Evolutionary conservation across 306 rosid species (phyloP).

Genomic region (Clitoria ternatea): DNA sequence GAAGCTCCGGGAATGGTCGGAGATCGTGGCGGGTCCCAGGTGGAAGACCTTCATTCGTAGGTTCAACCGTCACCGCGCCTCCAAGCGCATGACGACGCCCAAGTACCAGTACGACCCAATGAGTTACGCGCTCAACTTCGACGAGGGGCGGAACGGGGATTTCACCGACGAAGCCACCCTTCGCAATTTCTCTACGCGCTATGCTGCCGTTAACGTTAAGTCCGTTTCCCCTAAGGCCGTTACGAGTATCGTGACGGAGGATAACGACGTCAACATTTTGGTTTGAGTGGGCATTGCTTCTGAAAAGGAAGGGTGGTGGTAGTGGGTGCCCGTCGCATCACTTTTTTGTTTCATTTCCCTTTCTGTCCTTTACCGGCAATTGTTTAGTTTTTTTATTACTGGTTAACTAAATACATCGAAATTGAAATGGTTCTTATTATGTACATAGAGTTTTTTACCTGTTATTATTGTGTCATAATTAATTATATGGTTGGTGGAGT

Average conservation of each 20-base stretch:
- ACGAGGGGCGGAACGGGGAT: slow-evolving; percentile 55
- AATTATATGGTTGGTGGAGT: background rate
- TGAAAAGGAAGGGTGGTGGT: too few species aligned
- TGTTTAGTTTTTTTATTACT: background rate
- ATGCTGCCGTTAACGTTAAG: slow-evolving; percentile 39
- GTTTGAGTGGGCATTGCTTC: slow-evolving; percentile 29
- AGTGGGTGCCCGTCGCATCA: background rate
- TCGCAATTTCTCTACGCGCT: slow-evolving; percentile 75
- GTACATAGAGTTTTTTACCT: background rate
- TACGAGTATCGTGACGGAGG: too few species aligned
- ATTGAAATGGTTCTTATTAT: background rate
- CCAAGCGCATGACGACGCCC: slow-evolving; percentile 34
- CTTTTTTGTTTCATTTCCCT: background rate
- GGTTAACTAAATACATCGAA: background rate
- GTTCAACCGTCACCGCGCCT: slow-evolving; percentile 49
- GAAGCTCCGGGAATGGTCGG: slow-evolving; percentile 87
- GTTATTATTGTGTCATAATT: background rate
- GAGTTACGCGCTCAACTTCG: slow-evolving; percentile 89
- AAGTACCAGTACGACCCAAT: slow-evolving; percentile 80
- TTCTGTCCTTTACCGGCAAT: background rate
- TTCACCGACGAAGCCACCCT: slow-evolving; percentile 28
- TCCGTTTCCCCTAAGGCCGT: slow-evolving; percentile 5
- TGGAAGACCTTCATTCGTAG: slow-evolving; percentile 94
- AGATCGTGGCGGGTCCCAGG: slow-evolving; percentile 89
- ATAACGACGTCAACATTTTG: slow-evolving; percentile 35